Percentiles rank a stretch among this genome's conserved stretches.
Conservation (phyloP, 1,284 basidiomycete species). For the Heterobasidion parviporum region DNA sequence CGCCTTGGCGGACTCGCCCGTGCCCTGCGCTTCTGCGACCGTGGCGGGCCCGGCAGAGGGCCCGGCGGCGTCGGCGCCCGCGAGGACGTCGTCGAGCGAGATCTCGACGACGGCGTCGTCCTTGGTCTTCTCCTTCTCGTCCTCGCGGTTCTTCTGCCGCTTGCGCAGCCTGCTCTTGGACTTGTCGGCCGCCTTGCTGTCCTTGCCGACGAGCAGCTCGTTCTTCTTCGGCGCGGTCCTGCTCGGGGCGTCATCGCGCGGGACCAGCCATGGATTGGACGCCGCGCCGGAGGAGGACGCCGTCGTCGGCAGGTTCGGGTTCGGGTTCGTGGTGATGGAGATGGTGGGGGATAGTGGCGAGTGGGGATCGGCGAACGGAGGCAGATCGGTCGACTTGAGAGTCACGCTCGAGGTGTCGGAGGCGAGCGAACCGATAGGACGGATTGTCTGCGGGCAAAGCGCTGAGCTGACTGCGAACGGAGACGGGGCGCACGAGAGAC, state of each 20-base stretch:
- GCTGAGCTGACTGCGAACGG: background rate
- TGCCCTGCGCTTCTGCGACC: slow-evolving; percentile 2
- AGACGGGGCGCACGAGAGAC: slow-evolving; percentile 10
- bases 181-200: slow-evolving; percentile 51
- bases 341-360: slow-evolving; percentile 4
- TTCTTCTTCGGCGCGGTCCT: slow-evolving; percentile 43
- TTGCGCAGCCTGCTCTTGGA: slow-evolving; percentile 67
- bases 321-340: slow-evolving; percentile 9
- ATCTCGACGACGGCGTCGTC: slow-evolving; percentile 81
- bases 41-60: slow-evolving; percentile 7
- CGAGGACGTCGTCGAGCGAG: slow-evolving; percentile 45
- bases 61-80: slow-evolving; percentile 14
- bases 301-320: slow-evolving; percentile 1
- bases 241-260: slow-evolving; percentile 22
- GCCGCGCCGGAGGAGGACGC: slow-evolving; percentile 12
- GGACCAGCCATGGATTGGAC: slow-evolving; percentile 69
- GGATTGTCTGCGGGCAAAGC: background rate
- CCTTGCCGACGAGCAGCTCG: slow-evolving; percentile 59
- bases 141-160: slow-evolving; percentile 41
- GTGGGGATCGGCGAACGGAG: slow-evolving; percentile 24
- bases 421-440: background rate
- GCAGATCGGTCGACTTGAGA: slow-evolving; percentile 50
- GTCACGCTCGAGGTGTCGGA: slow-evolving; percentile 68
- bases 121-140: slow-evolving; percentile 44
- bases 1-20: slow-evolving; percentile 6